Percentiles rank a stretch among this genome's conserved stretches.
phyloP scores from a whole-genome alignment of 768 basidiomycete genomes.

The Podaxis mareebaensis region DNA sequence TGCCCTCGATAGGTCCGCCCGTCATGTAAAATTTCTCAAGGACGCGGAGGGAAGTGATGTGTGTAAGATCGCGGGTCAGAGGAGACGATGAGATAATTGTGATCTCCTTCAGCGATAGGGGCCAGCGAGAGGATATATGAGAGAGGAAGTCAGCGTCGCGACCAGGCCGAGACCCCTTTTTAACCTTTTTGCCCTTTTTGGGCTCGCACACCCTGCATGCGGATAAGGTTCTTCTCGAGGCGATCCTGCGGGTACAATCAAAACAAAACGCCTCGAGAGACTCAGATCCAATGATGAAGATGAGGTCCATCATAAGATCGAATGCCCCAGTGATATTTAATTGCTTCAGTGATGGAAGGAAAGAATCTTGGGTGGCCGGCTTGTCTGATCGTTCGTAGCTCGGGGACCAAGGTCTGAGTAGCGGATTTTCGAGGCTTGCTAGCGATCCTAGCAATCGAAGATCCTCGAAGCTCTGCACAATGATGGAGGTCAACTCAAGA shows the following conservation, averaged over 20 bases:
- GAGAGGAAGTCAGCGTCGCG: neutral
- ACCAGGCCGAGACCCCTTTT: too few species aligned
- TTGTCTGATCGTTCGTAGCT: neutral
- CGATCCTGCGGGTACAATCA: too few species aligned
- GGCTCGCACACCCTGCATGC: too few species aligned
- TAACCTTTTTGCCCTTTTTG: too few species aligned
- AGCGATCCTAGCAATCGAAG: neutral
- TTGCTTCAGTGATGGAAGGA: neutral
- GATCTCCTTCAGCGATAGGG: neutral
- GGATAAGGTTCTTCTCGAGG: too few species aligned
- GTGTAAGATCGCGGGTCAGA: neutral
- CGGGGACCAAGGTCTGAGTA: neutral
- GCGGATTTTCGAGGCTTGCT: neutral
- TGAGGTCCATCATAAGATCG: too few species aligned
- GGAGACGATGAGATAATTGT: neutral
- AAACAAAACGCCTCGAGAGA: too few species aligned
- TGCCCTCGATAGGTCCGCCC: neutral
- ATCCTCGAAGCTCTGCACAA: neutral
- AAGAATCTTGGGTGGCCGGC: neutral
- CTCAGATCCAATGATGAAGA: too few species aligned
- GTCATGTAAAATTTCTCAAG: neutral
- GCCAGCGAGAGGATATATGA: neutral
- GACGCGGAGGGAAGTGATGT: neutral
- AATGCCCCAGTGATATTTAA: neutral
- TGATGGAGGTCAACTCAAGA: neutral